A percentile compares a stretch with the other conserved stretches of the same genome.
These are phyloP conservation scores for Claviceps sorghi DNA, from an alignment of 2,329 filamentous ascomycete genomes.

Conservation along the genomic window DNA sequence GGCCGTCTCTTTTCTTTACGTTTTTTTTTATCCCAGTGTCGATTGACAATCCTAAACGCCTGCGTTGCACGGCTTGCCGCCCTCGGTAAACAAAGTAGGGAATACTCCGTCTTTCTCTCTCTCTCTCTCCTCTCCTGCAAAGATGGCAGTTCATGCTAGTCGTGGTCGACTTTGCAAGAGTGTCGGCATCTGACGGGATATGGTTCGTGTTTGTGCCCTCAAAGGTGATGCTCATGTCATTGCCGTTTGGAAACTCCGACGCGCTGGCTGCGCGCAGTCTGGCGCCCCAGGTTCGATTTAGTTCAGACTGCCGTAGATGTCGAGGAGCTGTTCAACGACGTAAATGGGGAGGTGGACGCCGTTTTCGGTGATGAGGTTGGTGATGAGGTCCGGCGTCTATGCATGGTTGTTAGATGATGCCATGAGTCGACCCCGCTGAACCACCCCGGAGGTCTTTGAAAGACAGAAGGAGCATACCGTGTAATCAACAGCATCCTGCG, in stretches of 20 bases:
- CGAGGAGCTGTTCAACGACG: slow-evolving; percentile 56
- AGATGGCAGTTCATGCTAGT: no score
- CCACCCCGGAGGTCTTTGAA: neutral
- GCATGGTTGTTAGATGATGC: neutral
- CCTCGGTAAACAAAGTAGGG: neutral
- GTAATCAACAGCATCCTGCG: slow-evolving; percentile 51
- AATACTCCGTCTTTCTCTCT: neutral
- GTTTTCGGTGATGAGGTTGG: slow-evolving; percentile 61
- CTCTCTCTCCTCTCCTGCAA: neutral
- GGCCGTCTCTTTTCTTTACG: no score
- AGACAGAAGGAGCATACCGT: slow-evolving; percentile 33
- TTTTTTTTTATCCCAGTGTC: neutral
- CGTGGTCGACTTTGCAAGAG: no score
- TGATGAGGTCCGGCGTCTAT: slow-evolving; percentile 52
- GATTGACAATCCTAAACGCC: neutral
- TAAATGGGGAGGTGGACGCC: slow-evolving; percentile 57
- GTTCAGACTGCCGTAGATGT: slow-evolving; percentile 35
- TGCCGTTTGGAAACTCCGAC: no score
- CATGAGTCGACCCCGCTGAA: neutral
- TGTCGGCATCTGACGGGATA: no score
- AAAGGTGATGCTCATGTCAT: no score
- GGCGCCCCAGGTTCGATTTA: neutral
- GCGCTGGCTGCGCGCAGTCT: no score
- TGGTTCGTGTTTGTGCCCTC: no score
- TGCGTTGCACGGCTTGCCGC: neutral